These are phyloP conservation scores for Przewalskia tangutica DNA, from an alignment of 257 asterid species.

Conservation along the genomic window DNA sequence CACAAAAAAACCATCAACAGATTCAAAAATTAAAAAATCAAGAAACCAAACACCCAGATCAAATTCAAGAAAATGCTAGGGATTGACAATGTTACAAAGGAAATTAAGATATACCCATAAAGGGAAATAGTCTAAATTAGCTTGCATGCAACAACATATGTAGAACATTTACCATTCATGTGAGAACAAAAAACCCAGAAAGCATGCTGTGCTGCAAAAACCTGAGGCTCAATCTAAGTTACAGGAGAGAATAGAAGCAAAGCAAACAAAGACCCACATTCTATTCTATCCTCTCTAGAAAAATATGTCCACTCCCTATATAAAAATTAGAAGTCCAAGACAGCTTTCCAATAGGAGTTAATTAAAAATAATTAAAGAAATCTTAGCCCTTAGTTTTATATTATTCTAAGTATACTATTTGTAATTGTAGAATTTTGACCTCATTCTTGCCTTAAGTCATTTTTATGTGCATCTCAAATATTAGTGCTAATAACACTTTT, in stretches of 20 bases:
- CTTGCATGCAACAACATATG: neutral
- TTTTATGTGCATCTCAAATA: neutral
- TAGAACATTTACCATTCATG: neutral
- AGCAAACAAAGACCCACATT: conserved; percentile 5
- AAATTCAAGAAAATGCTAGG: conserved; percentile 2
- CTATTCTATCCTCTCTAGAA: neutral
- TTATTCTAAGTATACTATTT: neutral
- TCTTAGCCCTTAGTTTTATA: neutral
- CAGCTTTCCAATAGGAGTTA: neutral
- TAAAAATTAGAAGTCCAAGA: neutral
- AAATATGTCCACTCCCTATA: neutral
- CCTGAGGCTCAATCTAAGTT: conserved; percentile 4
- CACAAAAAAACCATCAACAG: conserved; percentile 4
- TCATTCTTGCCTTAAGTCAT: neutral
- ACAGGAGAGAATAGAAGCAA: conserved; percentile 3
- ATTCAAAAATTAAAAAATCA: neutral
- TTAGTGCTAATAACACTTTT: too few species aligned
- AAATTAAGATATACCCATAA: neutral
- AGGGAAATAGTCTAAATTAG: neutral
- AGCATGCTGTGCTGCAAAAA: conserved; percentile 5
- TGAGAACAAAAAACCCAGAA: conserved; percentile 6
- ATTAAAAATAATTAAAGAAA: neutral
- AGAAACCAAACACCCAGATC: conserved; percentile 1
- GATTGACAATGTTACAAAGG: neutral
- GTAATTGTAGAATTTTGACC: neutral